A percentile compares a stretch with the other conserved stretches of the same genome.
These are phyloP conservation scores for Xylaria hypoxylon DNA, from an alignment of 2,329 filamentous ascomycete genomes.

Conservation along the genomic window DNA sequence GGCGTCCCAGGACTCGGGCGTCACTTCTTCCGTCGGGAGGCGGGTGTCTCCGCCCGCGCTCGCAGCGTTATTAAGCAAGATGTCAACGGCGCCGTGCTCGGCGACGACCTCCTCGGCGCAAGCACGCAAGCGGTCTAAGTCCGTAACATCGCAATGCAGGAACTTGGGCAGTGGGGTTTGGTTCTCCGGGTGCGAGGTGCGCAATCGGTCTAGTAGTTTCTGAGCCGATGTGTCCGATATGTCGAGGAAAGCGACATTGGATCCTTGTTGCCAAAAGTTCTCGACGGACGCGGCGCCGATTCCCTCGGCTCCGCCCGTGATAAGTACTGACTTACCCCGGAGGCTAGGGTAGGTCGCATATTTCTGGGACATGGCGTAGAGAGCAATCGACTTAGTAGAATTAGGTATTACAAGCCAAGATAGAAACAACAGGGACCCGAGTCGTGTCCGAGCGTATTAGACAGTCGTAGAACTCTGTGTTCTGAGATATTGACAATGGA, in stretches of 20 bases:
- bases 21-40: slow-evolving; percentile 52
- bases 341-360: slow-evolving; percentile 58
- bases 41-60: slow-evolving; percentile 44
- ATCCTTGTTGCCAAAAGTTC: slow-evolving; percentile 58
- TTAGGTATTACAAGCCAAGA: background rate
- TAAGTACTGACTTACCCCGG: slow-evolving; percentile 55
- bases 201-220: slow-evolving; percentile 48
- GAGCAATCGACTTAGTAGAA: background rate
- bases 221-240: slow-evolving; percentile 51
- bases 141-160: slow-evolving; percentile 57
- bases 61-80: slow-evolving; percentile 55
- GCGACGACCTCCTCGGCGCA: slow-evolving; percentile 52
- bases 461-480: background rate
- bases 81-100: slow-evolving; percentile 47
- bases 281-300: slow-evolving; percentile 60
- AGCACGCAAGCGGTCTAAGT: slow-evolving; percentile 51
- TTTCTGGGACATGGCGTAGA: slow-evolving; percentile 30
- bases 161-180: slow-evolving; percentile 51
- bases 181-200: slow-evolving; percentile 33
- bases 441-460: background rate
- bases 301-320: slow-evolving; percentile 61
- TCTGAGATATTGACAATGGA: background rate
- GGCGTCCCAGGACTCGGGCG: slow-evolving; percentile 56
- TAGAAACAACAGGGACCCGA: background rate
- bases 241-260: slow-evolving; percentile 59